Conservation (phyloP, 495 filamentous ascomycete genomes). For the Penicillium steckii region DNA sequence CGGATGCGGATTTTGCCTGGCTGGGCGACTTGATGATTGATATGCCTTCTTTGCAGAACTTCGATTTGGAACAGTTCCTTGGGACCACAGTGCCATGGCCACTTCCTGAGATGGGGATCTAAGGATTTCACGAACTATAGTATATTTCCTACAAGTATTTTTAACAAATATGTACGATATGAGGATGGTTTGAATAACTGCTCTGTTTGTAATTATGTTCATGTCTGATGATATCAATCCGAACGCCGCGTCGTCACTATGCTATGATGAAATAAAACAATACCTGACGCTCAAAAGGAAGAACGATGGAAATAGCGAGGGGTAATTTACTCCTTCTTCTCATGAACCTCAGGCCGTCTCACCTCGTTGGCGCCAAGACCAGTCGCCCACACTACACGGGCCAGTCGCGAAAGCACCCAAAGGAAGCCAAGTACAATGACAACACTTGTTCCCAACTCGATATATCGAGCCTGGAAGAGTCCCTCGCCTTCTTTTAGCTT, state of each 20-base stretch:
- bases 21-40: slow-evolving; percentile 45
- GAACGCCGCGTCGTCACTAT: background rate
- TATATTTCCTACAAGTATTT: background rate
- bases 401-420: slow-evolving; percentile 71
- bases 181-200: background rate
- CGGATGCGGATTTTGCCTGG: slow-evolving; percentile 39
- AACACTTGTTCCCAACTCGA: slow-evolving; percentile 69
- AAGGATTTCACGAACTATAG: background rate
- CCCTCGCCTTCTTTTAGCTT: slow-evolving; percentile 34
- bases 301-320: background rate
- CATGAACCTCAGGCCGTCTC: slow-evolving; percentile 4
- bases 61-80: slow-evolving; percentile 43
- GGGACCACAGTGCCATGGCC: slow-evolving; percentile 32
- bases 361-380: slow-evolving; percentile 10
- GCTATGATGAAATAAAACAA: slow-evolving; percentile 2
- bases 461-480: slow-evolving; percentile 51
- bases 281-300: background rate
- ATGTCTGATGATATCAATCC: background rate
- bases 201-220: background rate
- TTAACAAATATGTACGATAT: background rate
- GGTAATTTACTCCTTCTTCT: slow-evolving; percentile 23
- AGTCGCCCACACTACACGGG: slow-evolving; percentile 34
- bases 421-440: slow-evolving; percentile 69
- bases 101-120: slow-evolving; percentile 33
- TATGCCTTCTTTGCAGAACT: slow-evolving; percentile 45